Base-by-base conservation (phyloP, 2,329 filamentous ascomycete species). In the Myriosclerotinia duriaeana region DNA sequence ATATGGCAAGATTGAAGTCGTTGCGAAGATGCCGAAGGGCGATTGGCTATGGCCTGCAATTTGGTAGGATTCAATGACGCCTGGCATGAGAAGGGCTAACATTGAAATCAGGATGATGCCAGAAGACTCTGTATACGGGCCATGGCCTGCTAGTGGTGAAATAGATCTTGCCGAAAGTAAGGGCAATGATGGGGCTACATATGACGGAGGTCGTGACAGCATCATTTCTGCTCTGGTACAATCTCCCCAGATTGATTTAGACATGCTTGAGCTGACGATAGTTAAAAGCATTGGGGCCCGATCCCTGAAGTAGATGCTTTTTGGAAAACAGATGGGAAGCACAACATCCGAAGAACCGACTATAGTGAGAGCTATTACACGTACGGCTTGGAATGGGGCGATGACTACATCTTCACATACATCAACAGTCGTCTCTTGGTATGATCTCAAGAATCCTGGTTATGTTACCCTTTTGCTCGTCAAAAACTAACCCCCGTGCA, bases 41-140 rank as follows among this genome's bases (percentile, higher is more conserved):
- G 82, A 85, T 72, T 86, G 84, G 84, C 73, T 86, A 34, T 85
- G 83, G 83, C 83, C 80, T 40, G 78, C 78, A 2, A 80, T 81
- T 52, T 72, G 71, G 72, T 63, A 65, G 40, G 53, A 56, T 67
- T 46, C 17, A 59, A 40, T 2, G 6, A 11, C 5, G 0, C 7
- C 36, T 36, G 3, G 7, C 12, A 17, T 26, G 11, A 14, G 9
- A 30, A 44, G 30, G 8, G 17, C 55, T 56, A 17, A 56, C 22
- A 12, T n/a, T 38, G 6, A 50, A n/a, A 22, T 40, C 5, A 73
- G 79, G 81, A 83, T 85, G 80, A 81, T 84, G 79, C 83, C 83
- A 6, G 77, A 79, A 69, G 74, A 80, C 53, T 76, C 75, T 17
- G 77, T 76, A 5, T 85, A 85, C 70, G 83, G 83, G 40, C 70